phyloP scores from a whole-genome alignment of 805 yeast genomes.

The Maudiozyma barnettii region DNA sequence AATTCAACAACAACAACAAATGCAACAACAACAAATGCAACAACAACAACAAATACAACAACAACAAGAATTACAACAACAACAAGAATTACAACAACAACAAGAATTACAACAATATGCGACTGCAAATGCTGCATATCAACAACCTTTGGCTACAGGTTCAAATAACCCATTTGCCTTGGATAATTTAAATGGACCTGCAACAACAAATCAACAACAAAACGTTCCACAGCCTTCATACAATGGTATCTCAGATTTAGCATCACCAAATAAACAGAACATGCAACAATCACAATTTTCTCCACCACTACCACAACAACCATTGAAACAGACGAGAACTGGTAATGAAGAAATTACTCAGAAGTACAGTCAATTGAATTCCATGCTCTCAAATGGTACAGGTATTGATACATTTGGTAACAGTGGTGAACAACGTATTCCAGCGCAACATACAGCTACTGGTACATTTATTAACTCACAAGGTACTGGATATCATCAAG shows the following conservation, averaged over 20 bases:
- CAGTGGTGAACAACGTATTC: slow-evolving; percentile 49
- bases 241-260: not conserved
- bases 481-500: slow-evolving; percentile 70
- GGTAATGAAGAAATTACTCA: slow-evolving; percentile 49
- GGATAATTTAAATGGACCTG: slow-evolving; percentile 9
- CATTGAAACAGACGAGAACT: slow-evolving; percentile 38
- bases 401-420: slow-evolving; percentile 78
- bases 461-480: slow-evolving; percentile 76
- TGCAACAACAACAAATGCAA: slow-evolving; percentile 1
- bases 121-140: slow-evolving; percentile 28
- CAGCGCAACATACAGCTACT: slow-evolving; percentile 85
- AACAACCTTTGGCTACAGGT: slow-evolving; percentile 54
- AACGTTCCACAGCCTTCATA: no score
- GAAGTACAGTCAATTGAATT: slow-evolving; percentile 63
- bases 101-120: slow-evolving; percentile 21
- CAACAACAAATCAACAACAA: no score
- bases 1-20: slow-evolving; percentile 2
- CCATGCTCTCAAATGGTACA: slow-evolving; percentile 72
- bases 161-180: slow-evolving; percentile 72
- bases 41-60: slow-evolving; percentile 1
- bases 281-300: not conserved
- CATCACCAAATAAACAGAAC: slow-evolving; percentile 4
- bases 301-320: slow-evolving; percentile 22
- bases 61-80: slow-evolving; percentile 3
- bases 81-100: slow-evolving; percentile 1